Evolutionary conservation across 2,329 filamentous ascomycete species (phyloP).

Genomic region (Fusarium caatingaense): DNA sequence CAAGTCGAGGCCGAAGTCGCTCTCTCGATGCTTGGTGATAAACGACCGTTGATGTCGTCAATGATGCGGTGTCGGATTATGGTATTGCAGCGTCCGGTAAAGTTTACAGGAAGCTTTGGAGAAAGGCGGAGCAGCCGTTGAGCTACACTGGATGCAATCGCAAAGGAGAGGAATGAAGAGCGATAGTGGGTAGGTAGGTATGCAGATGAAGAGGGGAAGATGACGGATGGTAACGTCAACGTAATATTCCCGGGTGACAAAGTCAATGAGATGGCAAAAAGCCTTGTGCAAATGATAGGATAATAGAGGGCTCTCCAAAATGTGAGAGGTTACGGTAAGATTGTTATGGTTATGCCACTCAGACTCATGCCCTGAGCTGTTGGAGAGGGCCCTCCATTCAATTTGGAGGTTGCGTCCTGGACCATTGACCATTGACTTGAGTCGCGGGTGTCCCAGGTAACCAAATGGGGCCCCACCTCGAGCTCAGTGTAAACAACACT

Average conservation of each 20-base stretch:
- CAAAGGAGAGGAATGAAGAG: slow-evolving; percentile 13
- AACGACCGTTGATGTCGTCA: neutral
- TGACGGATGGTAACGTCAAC: slow-evolving; percentile 5
- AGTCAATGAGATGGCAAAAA: slow-evolving; percentile 1
- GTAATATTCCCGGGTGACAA: slow-evolving; percentile 12
- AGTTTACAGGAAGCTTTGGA: slow-evolving; percentile 28
- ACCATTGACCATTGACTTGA: slow-evolving; percentile 17
- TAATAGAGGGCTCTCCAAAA: slow-evolving; percentile 17
- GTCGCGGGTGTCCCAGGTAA: slow-evolving; percentile 40
- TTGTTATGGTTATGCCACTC: slow-evolving; percentile 37
- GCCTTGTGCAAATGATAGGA: slow-evolving; percentile 8
- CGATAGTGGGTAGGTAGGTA: slow-evolving; percentile 5
- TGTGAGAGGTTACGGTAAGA: slow-evolving; percentile 8
- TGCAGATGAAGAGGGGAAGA: slow-evolving; percentile 1
- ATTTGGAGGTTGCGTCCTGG: slow-evolving; percentile 38
- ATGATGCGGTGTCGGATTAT: slow-evolving; percentile 1
- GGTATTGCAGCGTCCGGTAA: slow-evolving; percentile 20
- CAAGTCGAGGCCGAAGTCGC: slow-evolving; percentile 8
- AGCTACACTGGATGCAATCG: slow-evolving; percentile 29
- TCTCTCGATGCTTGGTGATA: slow-evolving; percentile 7
- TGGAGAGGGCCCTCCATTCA: slow-evolving; percentile 22
- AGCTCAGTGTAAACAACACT: slow-evolving; percentile 44
- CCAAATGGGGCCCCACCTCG: slow-evolving; percentile 36
- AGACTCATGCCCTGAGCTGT: slow-evolving; percentile 14
- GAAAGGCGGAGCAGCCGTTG: slow-evolving; percentile 36